Evolutionary conservation across 352 stramenopile species (phyloP).

Genomic region (Peronospora belbahrii): DNA sequence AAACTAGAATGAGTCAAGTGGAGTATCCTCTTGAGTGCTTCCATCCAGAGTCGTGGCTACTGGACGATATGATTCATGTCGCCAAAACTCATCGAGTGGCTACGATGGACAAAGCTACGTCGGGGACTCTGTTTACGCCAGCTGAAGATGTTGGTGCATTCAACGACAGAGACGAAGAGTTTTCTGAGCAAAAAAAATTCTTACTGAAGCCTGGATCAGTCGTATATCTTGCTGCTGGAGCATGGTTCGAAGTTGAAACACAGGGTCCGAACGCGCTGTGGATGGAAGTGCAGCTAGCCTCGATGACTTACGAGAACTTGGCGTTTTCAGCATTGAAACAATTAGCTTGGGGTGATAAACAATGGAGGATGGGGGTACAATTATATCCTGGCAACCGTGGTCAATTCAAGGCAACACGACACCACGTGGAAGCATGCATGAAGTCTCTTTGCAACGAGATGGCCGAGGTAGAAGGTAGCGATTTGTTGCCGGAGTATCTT

Average conservation of each 20-base stretch:
- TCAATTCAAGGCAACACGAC: conserved; percentile 4
- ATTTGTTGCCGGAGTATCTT: conserved; percentile 36
- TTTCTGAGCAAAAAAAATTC: conserved; percentile 1
- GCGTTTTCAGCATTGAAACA: conserved; percentile 24
- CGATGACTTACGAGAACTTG: conserved; percentile 18
- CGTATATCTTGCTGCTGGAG: conserved; percentile 41
- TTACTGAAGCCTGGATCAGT: conserved; percentile 33
- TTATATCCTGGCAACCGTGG: conserved; percentile 4
- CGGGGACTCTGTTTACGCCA: conserved; percentile 7
- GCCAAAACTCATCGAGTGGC: conserved; percentile 18
- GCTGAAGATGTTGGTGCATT: conserved; percentile 21
- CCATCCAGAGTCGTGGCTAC: conserved; percentile 12
- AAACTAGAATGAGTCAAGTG: conserved; percentile 13
- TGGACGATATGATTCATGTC: conserved; percentile 7
- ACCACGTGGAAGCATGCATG: conserved; percentile 16
- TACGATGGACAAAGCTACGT: not conserved
- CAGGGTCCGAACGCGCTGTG: conserved; percentile 21
- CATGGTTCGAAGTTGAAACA: conserved; percentile 34
- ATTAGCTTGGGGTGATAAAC: conserved; percentile 20
- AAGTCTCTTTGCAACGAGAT: conserved; percentile 13
- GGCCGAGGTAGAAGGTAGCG: conserved; percentile 9
- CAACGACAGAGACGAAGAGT: conserved; percentile 5
- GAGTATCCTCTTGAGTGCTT: conserved; percentile 21
- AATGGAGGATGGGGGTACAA: conserved; percentile 17
- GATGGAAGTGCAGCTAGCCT: conserved; percentile 38